Evolutionary conservation across 495 filamentous ascomycete species (phyloP).

Genomic region (Penicillium manginii): DNA sequence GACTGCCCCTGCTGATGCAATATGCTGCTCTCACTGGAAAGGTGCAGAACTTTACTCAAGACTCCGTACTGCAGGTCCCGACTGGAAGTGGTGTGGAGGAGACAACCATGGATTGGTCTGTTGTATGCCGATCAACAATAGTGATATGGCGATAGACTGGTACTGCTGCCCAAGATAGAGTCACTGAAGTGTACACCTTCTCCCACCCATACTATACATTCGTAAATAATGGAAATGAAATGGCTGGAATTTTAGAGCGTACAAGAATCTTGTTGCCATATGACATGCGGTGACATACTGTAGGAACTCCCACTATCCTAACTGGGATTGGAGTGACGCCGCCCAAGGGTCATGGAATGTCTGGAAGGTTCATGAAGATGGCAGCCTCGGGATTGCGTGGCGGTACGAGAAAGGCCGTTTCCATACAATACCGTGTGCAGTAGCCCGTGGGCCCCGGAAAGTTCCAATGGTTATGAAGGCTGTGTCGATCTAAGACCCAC

Average conservation of each 20-base stretch:
- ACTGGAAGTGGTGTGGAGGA: background rate
- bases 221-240: background rate
- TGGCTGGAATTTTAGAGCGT: background rate
- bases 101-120: constrained; percentile 10
- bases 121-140: constrained; percentile 14
- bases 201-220: background rate
- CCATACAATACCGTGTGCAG: constrained; percentile 9
- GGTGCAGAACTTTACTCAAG: background rate
- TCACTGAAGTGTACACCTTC: background rate
- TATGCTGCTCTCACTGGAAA: constrained; percentile 9
- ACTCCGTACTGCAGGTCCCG: constrained; percentile 19
- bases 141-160: background rate
- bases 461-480: background rate
- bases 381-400: constrained; percentile 17
- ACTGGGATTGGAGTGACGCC: constrained; percentile 14
- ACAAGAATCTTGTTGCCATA: constrained; percentile 2
- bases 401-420: constrained; percentile 8
- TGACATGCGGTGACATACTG: constrained; percentile 7
- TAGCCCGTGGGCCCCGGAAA: background rate
- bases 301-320: background rate
- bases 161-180: background rate
- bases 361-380: constrained; percentile 38
- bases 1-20: constrained; percentile 13
- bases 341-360: constrained; percentile 30
- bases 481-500: background rate